Percentiles rank a stretch among this genome's conserved stretches.
Conservation (phyloP, 306 rosid species). For the Inga oerstediana region DNA sequence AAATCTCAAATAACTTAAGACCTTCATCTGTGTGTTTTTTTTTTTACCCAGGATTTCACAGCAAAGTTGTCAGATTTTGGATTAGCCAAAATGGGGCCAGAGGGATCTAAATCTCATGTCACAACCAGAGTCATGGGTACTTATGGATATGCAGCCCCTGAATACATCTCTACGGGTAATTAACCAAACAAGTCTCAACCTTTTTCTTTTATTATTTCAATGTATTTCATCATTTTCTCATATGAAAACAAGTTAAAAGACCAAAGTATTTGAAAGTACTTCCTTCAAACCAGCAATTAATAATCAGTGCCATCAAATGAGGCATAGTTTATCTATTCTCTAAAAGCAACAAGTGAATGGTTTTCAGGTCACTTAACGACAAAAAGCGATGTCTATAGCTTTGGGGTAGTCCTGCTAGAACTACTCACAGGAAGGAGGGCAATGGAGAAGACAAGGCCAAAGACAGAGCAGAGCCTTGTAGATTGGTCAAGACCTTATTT, state of each 20-base stretch:
- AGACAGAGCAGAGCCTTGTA: conserved; percentile 78
- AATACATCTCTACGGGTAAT: conserved; percentile 86
- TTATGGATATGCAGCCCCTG: conserved; percentile 97
- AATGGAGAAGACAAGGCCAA: conserved; percentile 72
- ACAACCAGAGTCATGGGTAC: conserved; percentile 97
- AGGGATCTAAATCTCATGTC: conserved; percentile 92
- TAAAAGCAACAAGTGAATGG: conserved; percentile 5
- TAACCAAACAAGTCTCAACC: background rate
- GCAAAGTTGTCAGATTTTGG: conserved; percentile 98
- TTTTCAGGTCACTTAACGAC: conserved; percentile 86
- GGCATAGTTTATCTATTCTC: background rate
- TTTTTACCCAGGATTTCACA: conserved; percentile 65
- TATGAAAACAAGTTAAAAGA: background rate
- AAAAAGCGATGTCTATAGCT: conserved; percentile 85
- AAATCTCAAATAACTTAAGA: background rate
- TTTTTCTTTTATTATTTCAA: background rate
- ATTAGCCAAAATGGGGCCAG: conserved; percentile 97
- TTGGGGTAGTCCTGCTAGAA: conserved; percentile 88
- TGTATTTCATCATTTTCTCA: background rate
- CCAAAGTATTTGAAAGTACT: background rate
- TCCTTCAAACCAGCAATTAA: background rate
- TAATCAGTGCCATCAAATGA: background rate
- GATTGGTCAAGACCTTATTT: conserved; percentile 93
- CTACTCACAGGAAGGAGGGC: conserved; percentile 86
- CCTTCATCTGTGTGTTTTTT: conserved; percentile 13